Evolutionary conservation across 768 basidiomycete genomes (phyloP).

Genomic region (Pholiota microspora): DNA sequence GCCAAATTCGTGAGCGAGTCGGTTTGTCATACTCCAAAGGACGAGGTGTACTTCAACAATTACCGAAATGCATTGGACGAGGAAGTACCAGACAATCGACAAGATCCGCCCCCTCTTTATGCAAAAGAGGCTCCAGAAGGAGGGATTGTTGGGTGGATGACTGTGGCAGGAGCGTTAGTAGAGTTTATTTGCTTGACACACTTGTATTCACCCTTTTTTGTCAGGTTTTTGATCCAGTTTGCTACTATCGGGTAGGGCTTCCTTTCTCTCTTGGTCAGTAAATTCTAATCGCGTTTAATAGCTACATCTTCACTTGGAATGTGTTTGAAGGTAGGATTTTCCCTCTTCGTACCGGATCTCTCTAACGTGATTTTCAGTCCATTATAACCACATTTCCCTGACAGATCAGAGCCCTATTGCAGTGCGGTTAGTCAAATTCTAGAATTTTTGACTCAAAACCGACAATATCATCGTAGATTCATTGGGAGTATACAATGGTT

Average conservation of each 20-base stretch:
- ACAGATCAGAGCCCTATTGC: constrained; percentile 35
- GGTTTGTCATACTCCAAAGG: constrained; percentile 11
- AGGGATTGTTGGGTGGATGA: constrained; percentile 40
- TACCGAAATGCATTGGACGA: constrained; percentile 12
- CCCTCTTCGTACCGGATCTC: too few relatives aligned
- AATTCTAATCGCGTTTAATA: constrained; percentile 7
- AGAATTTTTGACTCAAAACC: background rate
- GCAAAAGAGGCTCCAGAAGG: constrained; percentile 31
- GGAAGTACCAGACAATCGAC: constrained; percentile 11
- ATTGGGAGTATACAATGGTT: constrained; percentile 49
- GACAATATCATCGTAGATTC: constrained; percentile 33
- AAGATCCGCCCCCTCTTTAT: constrained; percentile 24
- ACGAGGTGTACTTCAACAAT: constrained; percentile 13
- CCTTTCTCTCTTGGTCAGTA: constrained; percentile 1
- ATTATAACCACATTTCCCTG: constrained; percentile 38
- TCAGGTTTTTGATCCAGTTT: constrained; percentile 41
- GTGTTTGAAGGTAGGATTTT: constrained; percentile 31
- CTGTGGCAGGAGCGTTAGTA: constrained; percentile 43
- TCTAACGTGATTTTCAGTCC: too few relatives aligned
- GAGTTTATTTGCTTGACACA: background rate
- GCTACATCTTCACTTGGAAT: constrained; percentile 26
- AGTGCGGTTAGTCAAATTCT: constrained; percentile 33
- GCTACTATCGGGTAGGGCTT: constrained; percentile 39
- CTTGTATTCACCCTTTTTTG: background rate
- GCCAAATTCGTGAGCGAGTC: constrained; percentile 16